Conservation (phyloP, 345 rosid genomes). For the thale cress (Arabidopsis thaliana) region DNA sequence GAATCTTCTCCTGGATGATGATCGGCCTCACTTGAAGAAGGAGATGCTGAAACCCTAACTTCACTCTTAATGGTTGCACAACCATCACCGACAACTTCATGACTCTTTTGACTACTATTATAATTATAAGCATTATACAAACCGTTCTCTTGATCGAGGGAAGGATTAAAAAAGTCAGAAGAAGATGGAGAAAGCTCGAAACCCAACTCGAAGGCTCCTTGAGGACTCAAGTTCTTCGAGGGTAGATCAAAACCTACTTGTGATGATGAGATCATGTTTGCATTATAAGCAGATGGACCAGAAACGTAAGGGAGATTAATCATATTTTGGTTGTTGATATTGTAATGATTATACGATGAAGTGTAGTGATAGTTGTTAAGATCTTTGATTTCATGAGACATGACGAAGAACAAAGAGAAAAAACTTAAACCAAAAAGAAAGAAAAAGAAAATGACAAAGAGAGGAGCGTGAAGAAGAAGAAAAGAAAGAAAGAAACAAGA, state of each 20-base stretch:
- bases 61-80: slow-evolving; percentile 43
- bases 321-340: slow-evolving; percentile 22
- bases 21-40: slow-evolving; percentile 65
- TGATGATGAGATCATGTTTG: slow-evolving; percentile 42
- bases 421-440: not conserved
- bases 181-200: slow-evolving; percentile 63
- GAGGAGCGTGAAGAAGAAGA: slow-evolving; percentile 36
- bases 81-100: slow-evolving; percentile 35
- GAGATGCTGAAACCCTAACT: slow-evolving; percentile 56
- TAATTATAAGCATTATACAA: slow-evolving; percentile 32
- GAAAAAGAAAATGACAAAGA: slow-evolving; percentile 18
- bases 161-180: slow-evolving; percentile 49
- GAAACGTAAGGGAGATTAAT: slow-evolving; percentile 47
- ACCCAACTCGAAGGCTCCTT: slow-evolving; percentile 60
- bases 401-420: slow-evolving; percentile 41
- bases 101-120: slow-evolving; percentile 40
- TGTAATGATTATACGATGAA: slow-evolving; percentile 39
- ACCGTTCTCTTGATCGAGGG: slow-evolving; percentile 45
- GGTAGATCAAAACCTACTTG: slow-evolving; percentile 56
- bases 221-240: slow-evolving; percentile 45
- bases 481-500: not conserved
- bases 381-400: slow-evolving; percentile 77
- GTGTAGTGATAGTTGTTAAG: slow-evolving; percentile 48
- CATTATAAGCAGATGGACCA: slow-evolving; percentile 46
- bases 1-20: slow-evolving; percentile 58